Evolutionary conservation across 805 yeast species (phyloP).

Genomic region (Wickerhamiella nectarea): DNA sequence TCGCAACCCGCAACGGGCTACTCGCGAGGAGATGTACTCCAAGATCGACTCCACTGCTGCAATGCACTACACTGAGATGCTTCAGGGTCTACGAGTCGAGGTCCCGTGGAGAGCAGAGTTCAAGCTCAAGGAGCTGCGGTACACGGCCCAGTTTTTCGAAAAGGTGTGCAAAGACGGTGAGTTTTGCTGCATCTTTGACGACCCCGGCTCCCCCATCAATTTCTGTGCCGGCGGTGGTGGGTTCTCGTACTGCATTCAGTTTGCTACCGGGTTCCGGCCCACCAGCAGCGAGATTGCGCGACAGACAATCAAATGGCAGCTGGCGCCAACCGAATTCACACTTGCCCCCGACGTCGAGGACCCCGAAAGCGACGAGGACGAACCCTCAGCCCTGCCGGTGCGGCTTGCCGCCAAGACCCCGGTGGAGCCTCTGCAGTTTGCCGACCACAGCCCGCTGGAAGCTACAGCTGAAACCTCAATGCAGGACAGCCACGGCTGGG

Average conservation of each 20-base stretch:
- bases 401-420: no score
- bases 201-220: conserved; percentile 3
- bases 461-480: neutral
- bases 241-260: neutral
- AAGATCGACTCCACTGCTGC: conserved; percentile 14
- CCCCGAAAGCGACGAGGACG: no score
- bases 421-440: neutral
- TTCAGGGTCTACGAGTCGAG: conserved; percentile 13
- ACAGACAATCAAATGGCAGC: neutral
- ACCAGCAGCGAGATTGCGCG: neutral
- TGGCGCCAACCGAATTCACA: neutral
- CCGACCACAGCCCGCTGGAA: no score
- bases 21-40: conserved; percentile 4
- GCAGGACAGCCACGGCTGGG: neutral
- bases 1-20: conserved; percentile 2
- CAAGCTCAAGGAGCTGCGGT: conserved; percentile 16
- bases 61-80: conserved; percentile 13
- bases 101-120: conserved; percentile 16
- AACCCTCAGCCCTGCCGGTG: no score
- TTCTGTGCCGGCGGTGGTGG: neutral
- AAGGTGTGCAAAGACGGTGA: conserved; percentile 10
- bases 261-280: neutral
- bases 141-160: conserved; percentile 13
- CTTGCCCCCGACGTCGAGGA: neutral
- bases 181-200: neutral